A percentile compares a stretch with the other conserved stretches of the same genome.
Evolutionary conservation across 2,329 filamentous ascomycete genomes (phyloP).

Genomic region (Tolypocladium amazonense): DNA sequence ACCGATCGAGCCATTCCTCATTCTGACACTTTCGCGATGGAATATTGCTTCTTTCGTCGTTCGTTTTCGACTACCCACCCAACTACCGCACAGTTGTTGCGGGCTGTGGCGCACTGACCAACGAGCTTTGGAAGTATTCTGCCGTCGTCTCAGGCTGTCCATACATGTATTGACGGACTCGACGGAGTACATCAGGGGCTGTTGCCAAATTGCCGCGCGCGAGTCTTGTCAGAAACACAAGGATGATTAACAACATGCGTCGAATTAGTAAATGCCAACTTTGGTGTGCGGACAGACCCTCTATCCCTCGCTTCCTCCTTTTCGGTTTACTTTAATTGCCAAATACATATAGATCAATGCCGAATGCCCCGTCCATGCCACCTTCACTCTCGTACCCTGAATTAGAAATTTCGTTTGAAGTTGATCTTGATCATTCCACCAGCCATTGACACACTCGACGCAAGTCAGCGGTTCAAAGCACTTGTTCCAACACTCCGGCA

Average conservation of each 20-base stretch:
- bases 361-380: background rate
- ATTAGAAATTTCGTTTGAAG: background rate
- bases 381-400: background rate
- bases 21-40: background rate
- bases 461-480: background rate
- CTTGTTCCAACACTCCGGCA: no score
- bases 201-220: background rate
- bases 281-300: background rate
- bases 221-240: background rate
- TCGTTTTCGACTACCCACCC: background rate
- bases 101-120: background rate
- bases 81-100: background rate
- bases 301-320: background rate
- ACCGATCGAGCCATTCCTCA: background rate
- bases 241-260: background rate
- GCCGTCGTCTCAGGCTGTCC: background rate
- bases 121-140: background rate
- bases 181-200: background rate
- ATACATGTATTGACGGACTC: background rate
- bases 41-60: background rate
- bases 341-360: background rate
- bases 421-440: background rate
- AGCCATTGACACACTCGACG: background rate
- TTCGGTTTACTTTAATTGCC: background rate
- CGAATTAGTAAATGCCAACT: background rate